These are phyloP conservation scores for Mucor irregularis DNA, from an alignment of 371 early-diverging fungal species.

Conservation along the genomic window DNA sequence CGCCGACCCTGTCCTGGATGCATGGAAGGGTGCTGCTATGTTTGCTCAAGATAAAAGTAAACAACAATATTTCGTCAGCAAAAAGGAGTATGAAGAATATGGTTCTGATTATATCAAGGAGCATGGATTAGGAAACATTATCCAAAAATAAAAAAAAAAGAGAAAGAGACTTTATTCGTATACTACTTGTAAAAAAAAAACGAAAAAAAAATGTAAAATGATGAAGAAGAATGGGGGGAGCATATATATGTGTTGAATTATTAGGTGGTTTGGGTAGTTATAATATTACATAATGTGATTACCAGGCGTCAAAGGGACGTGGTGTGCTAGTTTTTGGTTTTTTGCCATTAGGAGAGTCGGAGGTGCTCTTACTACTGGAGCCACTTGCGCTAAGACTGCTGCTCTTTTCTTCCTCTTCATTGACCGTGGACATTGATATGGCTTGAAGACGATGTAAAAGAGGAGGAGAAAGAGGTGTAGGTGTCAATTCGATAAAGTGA, in stretches of 20 bases:
- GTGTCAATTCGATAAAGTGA: slow-evolving; percentile 10
- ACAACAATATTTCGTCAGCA: slow-evolving; percentile 54
- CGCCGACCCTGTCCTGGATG: slow-evolving; percentile 73
- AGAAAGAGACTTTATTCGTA: no score
- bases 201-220: background rate
- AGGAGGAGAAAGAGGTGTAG: slow-evolving; percentile 16
- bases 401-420: slow-evolving; percentile 5
- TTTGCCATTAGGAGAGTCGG: background rate
- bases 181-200: background rate
- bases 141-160: slow-evolving; percentile 15
- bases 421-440: slow-evolving; percentile 11
- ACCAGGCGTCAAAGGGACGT: slow-evolving; percentile 13
- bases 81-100: slow-evolving; percentile 76
- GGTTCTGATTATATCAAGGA: slow-evolving; percentile 86
- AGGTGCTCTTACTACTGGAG: slow-evolving; percentile 2
- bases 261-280: background rate
- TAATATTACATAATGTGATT: background rate
- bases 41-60: slow-evolving; percentile 37
- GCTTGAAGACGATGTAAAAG: slow-evolving; percentile 8
- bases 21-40: slow-evolving; percentile 86
- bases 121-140: slow-evolving; percentile 72
- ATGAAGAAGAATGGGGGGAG: background rate
- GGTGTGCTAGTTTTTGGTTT: no score
- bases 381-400: slow-evolving; percentile 4
- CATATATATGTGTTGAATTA: no score